Conservation (phyloP, 192 early-diverging fungal genomes). For the Rhizophlyctis rosea region DNA sequence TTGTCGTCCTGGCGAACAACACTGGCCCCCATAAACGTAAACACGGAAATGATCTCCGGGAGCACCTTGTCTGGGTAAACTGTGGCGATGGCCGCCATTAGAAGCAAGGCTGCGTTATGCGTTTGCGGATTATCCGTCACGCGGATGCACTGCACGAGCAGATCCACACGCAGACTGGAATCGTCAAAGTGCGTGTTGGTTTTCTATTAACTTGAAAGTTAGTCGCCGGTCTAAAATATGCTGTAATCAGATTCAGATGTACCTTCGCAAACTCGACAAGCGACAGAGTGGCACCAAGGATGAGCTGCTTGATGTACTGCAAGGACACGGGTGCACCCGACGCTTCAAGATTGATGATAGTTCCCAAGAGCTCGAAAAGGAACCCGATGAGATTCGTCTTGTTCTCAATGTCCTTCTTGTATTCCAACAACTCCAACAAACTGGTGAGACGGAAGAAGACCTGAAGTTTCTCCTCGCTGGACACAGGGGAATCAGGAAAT, state of each 20-base stretch:
- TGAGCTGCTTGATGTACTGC: conserved; percentile 87
- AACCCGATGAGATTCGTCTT: conserved; percentile 57
- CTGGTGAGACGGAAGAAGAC: conserved; percentile 34
- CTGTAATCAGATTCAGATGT: no score
- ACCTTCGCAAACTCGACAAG: conserved; percentile 36
- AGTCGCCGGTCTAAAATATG: no score
- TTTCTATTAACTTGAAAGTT: no score
- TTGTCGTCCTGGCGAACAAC: conserved; percentile 93
- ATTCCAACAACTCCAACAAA: conserved; percentile 72
- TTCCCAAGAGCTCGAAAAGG: conserved; percentile 70
- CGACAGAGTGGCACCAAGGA: conserved; percentile 58
- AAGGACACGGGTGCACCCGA: conserved; percentile 26
- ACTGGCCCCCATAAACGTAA: conserved; percentile 97
- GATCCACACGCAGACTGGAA: conserved; percentile 73
- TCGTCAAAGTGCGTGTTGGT: conserved; percentile 48
- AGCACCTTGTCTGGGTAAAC: conserved; percentile 81
- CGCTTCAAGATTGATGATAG: conserved; percentile 45
- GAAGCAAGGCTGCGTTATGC: conserved; percentile 80
- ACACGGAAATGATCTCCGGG: conserved; percentile 92
- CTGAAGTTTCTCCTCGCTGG: conserved; percentile 1
- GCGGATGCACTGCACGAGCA: conserved; percentile 84
- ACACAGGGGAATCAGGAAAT: conserved; percentile 12
- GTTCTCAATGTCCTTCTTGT: conserved; percentile 47
- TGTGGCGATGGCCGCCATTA: conserved; percentile 83
- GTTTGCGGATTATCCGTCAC: conserved; percentile 91